These are phyloP conservation scores for Saturnispora sekii DNA, from an alignment of 805 yeast species.

Conservation along the genomic window DNA sequence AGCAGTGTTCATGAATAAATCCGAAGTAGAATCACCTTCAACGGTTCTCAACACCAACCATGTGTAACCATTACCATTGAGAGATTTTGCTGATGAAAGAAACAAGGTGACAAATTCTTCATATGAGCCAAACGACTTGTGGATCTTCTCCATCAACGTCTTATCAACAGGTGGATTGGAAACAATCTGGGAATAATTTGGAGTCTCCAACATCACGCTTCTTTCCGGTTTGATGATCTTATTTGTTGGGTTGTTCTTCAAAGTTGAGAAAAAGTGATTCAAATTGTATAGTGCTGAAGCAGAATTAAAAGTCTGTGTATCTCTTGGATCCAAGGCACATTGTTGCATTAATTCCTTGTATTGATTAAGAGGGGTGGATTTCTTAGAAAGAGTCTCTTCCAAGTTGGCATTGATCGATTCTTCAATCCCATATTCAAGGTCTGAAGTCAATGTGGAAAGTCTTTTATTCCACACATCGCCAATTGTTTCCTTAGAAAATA, in stretches of 20 bases:
- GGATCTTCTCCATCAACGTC: slow-evolving; percentile 37
- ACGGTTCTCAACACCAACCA: slow-evolving; percentile 67
- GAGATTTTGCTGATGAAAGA: slow-evolving; percentile 54
- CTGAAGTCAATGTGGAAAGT: slow-evolving; percentile 29
- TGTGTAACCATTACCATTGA: slow-evolving; percentile 84
- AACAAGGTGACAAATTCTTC: slow-evolving; percentile 67
- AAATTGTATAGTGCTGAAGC: slow-evolving; percentile 39
- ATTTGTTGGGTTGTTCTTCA: slow-evolving; percentile 22
- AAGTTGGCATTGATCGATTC: slow-evolving; percentile 15
- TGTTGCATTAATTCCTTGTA: slow-evolving; percentile 29
- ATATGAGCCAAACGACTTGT: slow-evolving; percentile 62
- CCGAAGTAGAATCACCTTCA: slow-evolving; percentile 14
- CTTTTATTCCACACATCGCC: slow-evolving; percentile 42
- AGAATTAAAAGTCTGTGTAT: slow-evolving; percentile 22
- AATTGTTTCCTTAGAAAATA: slow-evolving; percentile 38
- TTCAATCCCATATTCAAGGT: slow-evolving; percentile 30
- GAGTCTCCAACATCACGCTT: slow-evolving; percentile 28
- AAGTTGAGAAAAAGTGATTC: slow-evolving; percentile 38
- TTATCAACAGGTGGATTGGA: slow-evolving; percentile 16
- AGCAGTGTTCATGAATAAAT: slow-evolving; percentile 23
- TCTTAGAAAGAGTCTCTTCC: background rate
- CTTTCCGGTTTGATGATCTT: slow-evolving; percentile 20
- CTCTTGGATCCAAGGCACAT: slow-evolving; percentile 36
- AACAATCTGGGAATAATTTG: slow-evolving; percentile 23
- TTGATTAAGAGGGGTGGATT: slow-evolving; percentile 15